Conservation (phyloP, 2,329 filamentous ascomycete genomes). For the Byssochlamys sp. region DNA sequence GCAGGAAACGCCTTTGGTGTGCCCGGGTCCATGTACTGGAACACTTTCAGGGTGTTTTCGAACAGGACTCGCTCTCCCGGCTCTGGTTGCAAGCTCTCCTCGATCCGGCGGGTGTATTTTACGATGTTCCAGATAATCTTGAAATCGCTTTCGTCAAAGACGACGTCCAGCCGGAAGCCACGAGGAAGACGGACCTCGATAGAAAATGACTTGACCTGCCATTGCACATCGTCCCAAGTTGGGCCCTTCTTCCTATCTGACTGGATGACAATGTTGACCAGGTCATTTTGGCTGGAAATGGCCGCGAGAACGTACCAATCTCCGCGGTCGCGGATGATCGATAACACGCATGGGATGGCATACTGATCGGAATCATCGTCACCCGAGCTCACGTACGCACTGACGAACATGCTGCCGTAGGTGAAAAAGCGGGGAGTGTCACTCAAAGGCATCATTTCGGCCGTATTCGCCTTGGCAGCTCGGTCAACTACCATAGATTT, state of each 20-base stretch:
- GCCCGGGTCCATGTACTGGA: constrained; percentile 70
- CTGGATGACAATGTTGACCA: constrained; percentile 66
- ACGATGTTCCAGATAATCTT: constrained; percentile 71
- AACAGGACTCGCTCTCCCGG: constrained; percentile 62
- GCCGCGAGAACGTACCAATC: constrained; percentile 63
- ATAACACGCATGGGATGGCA: constrained; percentile 64
- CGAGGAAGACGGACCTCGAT: constrained; percentile 64
- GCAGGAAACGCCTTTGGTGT: constrained; percentile 66
- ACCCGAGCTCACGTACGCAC: constrained; percentile 63
- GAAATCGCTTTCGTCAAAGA: constrained; percentile 68
- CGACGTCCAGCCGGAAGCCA: constrained; percentile 62
- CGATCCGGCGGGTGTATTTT: constrained; percentile 70
- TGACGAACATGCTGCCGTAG: constrained; percentile 67
- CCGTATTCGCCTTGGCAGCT: constrained; percentile 41
- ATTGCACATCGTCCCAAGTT: constrained; percentile 72
- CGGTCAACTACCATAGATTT: constrained; percentile 38
- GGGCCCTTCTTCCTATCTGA: constrained; percentile 57
- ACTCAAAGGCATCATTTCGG: constrained; percentile 64
- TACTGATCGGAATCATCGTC: constrained; percentile 60
- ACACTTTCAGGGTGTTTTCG: constrained; percentile 58
- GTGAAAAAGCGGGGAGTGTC: constrained; percentile 66
- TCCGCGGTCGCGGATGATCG: constrained; percentile 59
- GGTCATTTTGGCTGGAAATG: constrained; percentile 68
- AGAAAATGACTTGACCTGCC: constrained; percentile 58
- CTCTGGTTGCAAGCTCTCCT: constrained; percentile 58